Conservation (phyloP, 805 yeast genomes). For the Naumovozyma baii region DNA sequence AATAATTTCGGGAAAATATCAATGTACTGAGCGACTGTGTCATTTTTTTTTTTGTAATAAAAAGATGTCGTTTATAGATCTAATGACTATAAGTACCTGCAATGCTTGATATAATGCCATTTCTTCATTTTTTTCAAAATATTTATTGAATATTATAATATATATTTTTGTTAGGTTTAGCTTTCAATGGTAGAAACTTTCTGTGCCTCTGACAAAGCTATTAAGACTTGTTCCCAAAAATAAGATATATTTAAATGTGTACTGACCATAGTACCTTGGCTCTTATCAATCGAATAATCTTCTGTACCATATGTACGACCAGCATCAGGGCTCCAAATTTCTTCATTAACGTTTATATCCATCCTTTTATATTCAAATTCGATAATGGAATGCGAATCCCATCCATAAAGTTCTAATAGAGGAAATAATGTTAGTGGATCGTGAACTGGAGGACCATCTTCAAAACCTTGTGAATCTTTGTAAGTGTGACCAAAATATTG, state of each 20-base stretch:
- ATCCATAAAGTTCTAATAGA: conserved; percentile 37
- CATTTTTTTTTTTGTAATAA: too few relatives aligned
- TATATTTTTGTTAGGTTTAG: too few relatives aligned
- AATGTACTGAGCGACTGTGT: too few relatives aligned
- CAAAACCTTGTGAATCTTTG: conserved; percentile 35
- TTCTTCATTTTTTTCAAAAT: too few relatives aligned
- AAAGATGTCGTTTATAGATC: too few relatives aligned
- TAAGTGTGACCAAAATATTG: conserved; percentile 41
- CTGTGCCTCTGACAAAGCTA: conserved; percentile 33
- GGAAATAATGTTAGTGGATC: conserved; percentile 68
- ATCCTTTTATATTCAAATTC: conserved; percentile 15
- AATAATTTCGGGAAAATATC: too few relatives aligned
- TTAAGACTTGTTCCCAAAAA: conserved; percentile 40
- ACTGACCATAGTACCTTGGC: conserved; percentile 34
- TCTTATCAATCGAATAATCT: conserved; percentile 20
- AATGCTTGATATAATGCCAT: too few relatives aligned
- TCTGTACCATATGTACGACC: conserved; percentile 43
- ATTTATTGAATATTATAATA: too few relatives aligned
- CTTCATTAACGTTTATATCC: conserved; percentile 21
- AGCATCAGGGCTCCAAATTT: conserved; percentile 40
- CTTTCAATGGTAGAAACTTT: conserved; percentile 17
- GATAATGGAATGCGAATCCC: conserved; percentile 17
- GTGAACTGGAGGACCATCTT: conserved; percentile 64
- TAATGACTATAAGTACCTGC: too few relatives aligned
- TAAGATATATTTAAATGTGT: conserved; percentile 31